Base-by-base conservation (phyloP, 202 grass and related monocot genomes). In the Carex arenaria region DNA sequence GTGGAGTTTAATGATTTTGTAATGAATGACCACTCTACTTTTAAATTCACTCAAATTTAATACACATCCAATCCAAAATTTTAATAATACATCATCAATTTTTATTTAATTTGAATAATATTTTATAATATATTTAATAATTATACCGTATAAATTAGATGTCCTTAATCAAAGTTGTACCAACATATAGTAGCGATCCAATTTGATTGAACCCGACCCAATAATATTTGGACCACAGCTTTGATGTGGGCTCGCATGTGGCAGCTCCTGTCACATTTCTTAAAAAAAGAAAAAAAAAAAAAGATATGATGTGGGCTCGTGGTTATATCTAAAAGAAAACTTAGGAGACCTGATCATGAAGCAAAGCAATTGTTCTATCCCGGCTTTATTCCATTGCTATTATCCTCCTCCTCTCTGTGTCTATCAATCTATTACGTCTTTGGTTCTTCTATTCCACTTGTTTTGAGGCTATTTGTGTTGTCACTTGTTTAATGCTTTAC, bases 311-410 rank as follows among this genome's bases (percentile, higher is more conserved):
- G 23, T 64, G 47, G 59, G 10, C 32, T 22, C 3, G n/a, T 49
- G 61, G 34, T 1, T n/a, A 76, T 26, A 26, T 1, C 3, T 12
- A 65, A 52, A 65, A 81, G 36, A 81, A 63, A 65, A 32, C 19
- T 14, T 52, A 65, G 79, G 64, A 69, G 64, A 82, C 80, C 80
- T 82, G 80, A 9, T 20, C 47, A 67, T 38, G 80, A 82, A 82
- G 80, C 80, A 82, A 82, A 55, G 80, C 47, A 38, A 22, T 66
- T 68, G 80, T 82, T 82, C 80, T 82, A 34, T 64, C 6, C 22
- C 9, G 2, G 36, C 80, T 82, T 82, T 82, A 82, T 82, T 82
- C 80, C 80, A 55, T 56, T 18, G 20, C 17, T 11, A 49, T 71
- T 14, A 66, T 17, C 47, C 38, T 69, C 64, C 26, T 81, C 5